Evolutionary conservation across 2,329 filamentous ascomycete species (phyloP), one percentile per base, ranked within the genome.

Genomic region (Coniochaeta pulveracea): DNA sequence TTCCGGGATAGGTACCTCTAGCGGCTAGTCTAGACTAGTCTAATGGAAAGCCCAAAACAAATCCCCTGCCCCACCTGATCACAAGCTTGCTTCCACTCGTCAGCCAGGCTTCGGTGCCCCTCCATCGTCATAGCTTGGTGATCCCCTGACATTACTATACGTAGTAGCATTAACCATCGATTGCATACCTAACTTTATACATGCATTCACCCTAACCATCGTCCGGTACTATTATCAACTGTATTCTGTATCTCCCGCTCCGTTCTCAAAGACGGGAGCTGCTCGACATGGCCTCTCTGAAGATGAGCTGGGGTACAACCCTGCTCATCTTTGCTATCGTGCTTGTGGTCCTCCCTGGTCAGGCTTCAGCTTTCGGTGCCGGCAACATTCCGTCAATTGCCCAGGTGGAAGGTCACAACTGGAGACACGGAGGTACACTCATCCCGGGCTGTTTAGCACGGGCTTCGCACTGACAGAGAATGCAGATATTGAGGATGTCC

Each of bases 401-500:
- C 11, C 59, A 76, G 56, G 68, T 79, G 34, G 77, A 82, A 50
- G 77, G 77, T 11, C 63, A 70, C 51, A 81, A 81, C 52, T 81
- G 75, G 69, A 69, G 76, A 28, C 76, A 81, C 65, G 76, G 76
- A 56, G 72, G 72, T 70, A 10, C 16, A n/a, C n/a, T 19, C n/a
- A 15, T 17, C 19, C 33, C 19, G 29, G 19, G 12, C 24, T n/a
- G 10, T 18, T 6, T 6, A 26, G 10, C 15, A 24, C n/a, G 22
- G 17, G 5, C 17, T 16, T 22, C 6, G 23, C 8, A 15, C 12
- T 23, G 29, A 19, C 4, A 14, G 22, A n/a, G 22, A n/a, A 24
- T 9, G 2, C 36, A 71, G 81, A 86, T 51, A 85, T 86, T 41
- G 80, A 86, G 61, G 84, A 89, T 55, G 76, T 84, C 59, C 73